A percentile compares a stretch with the other conserved stretches of the same genome.
Evolutionary conservation across 257 asterid species (phyloP).

Genomic region (Hygrophila difformis): DNA sequence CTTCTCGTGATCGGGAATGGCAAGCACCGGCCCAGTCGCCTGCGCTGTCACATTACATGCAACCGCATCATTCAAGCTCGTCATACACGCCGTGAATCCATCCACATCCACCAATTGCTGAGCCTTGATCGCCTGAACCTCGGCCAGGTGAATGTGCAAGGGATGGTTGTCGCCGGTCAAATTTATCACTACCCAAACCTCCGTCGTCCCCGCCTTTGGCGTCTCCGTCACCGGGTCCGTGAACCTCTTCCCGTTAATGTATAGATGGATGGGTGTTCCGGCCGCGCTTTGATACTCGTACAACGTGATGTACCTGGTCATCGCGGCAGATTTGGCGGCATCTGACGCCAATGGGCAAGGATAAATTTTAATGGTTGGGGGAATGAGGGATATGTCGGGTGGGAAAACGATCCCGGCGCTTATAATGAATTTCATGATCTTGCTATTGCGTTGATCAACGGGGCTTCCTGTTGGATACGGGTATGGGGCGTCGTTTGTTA

Average conservation of each 20-base stretch:
- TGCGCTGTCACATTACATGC: slow-evolving; percentile 21
- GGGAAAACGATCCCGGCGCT: neutral
- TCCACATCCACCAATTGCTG: slow-evolving; percentile 17
- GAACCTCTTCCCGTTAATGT: slow-evolving; percentile 30
- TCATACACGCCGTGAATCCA: slow-evolving; percentile 37
- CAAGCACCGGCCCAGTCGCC: slow-evolving; percentile 17
- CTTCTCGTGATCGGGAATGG: slow-evolving; percentile 28
- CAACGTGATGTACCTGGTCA: slow-evolving; percentile 31
- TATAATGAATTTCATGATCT: slow-evolving; percentile 42
- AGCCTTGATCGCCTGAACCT: slow-evolving; percentile 23
- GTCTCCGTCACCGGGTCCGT: slow-evolving; percentile 41
- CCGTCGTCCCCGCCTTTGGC: slow-evolving; percentile 35
- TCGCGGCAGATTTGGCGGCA: slow-evolving; percentile 1
- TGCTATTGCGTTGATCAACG: slow-evolving; percentile 31
- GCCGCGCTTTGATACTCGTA: slow-evolving; percentile 30
- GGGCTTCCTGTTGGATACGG: no score
- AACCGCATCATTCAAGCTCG: slow-evolving; percentile 23
- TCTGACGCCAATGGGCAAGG: neutral
- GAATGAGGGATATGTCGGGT: neutral
- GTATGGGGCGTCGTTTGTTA: no score
- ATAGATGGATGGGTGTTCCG: slow-evolving; percentile 33
- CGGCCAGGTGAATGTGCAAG: slow-evolving; percentile 41
- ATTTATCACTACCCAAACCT: slow-evolving; percentile 46
- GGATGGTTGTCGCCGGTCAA: slow-evolving; percentile 51
- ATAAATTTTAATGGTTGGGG: neutral